phyloP scores from a whole-genome alignment of 2,329 filamentous ascomycete species.

The Acrocalymma vagum region DNA sequence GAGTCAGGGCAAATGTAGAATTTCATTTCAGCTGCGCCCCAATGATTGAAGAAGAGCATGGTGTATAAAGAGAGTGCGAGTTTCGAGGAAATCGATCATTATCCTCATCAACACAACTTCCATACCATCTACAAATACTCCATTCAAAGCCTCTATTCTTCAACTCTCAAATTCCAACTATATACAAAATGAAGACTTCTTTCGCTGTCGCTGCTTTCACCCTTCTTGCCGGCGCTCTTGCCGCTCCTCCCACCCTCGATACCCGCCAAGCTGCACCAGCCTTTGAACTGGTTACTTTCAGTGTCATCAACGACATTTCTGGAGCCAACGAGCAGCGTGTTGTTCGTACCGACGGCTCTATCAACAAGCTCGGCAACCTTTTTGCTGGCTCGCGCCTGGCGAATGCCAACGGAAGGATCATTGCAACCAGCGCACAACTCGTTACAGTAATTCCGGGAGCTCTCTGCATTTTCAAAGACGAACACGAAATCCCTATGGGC shows the following conservation, averaged over 20 bases:
- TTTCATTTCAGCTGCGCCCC: too few species aligned
- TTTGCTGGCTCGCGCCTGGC: slow-evolving; percentile 22
- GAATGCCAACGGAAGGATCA: slow-evolving; percentile 14
- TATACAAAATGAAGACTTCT: slow-evolving; percentile 28
- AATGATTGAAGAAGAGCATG: too few species aligned
- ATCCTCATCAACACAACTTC: slow-evolving; percentile 16
- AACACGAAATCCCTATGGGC: slow-evolving; percentile 5
- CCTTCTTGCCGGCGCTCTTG: slow-evolving; percentile 21
- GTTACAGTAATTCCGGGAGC: slow-evolving; percentile 11
- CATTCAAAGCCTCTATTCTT: too few species aligned
- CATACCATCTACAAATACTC: slow-evolving; percentile 13
- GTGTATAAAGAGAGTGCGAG: slow-evolving; percentile 8
- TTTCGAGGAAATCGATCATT: slow-evolving; percentile 2
- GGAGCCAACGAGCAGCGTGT: slow-evolving; percentile 16
- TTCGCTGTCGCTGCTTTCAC: slow-evolving; percentile 16
- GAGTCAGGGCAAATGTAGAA: too few species aligned
- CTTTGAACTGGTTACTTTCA: too few species aligned
- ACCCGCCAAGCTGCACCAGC: slow-evolving; percentile 6
- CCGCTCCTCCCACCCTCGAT: slow-evolving; percentile 19
- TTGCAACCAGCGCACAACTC: slow-evolving; percentile 23
- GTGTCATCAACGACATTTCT: slow-evolving; percentile 25
- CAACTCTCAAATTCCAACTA: slow-evolving; percentile 14
- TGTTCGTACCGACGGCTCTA: slow-evolving; percentile 11
- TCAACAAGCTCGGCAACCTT: slow-evolving; percentile 13
- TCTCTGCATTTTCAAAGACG: slow-evolving; percentile 21